These are phyloP conservation scores for Sonneratia caseolaris DNA, from an alignment of 345 rosid genomes.

Conservation along the genomic window DNA sequence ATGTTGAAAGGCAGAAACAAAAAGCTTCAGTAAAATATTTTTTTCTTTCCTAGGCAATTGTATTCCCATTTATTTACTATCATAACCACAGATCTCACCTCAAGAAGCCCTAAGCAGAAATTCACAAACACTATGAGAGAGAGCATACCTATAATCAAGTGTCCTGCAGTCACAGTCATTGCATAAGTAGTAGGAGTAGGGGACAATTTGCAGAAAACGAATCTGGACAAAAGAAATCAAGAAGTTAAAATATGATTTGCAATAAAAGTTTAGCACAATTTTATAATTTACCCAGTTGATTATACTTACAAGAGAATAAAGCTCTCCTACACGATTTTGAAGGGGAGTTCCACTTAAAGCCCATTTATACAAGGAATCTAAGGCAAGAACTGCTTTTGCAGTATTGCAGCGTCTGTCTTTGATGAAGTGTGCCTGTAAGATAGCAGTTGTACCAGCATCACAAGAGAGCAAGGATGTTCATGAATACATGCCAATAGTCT, in stretches of 20 bases:
- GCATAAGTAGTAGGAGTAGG: slow-evolving; percentile 92
- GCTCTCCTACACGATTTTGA: slow-evolving; percentile 97
- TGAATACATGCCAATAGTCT: background rate
- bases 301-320: slow-evolving; percentile 78
- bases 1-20: background rate
- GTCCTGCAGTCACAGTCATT: slow-evolving; percentile 84
- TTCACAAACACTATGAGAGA: background rate
- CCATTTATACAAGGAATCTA: slow-evolving; percentile 81
- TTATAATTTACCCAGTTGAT: slow-evolving; percentile 5
- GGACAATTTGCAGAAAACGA: slow-evolving; percentile 75
- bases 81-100: background rate
- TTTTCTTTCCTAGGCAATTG: background rate
- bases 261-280: slow-evolving; percentile 12
- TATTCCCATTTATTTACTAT: background rate
- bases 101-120: background rate
- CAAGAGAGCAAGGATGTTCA: slow-evolving; percentile 1
- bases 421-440: slow-evolving; percentile 66
- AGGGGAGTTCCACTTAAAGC: slow-evolving; percentile 98
- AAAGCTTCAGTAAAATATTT: background rate
- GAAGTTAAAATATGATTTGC: slow-evolving; percentile 11
- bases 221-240: slow-evolving; percentile 40
- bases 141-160: slow-evolving; percentile 76
- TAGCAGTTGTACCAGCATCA: slow-evolving; percentile 2
- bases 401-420: slow-evolving; percentile 91
- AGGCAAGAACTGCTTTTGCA: slow-evolving; percentile 80